Conservation (phyloP, 108 stramenopile genomes). For the Nitzschia sp. region DNA sequence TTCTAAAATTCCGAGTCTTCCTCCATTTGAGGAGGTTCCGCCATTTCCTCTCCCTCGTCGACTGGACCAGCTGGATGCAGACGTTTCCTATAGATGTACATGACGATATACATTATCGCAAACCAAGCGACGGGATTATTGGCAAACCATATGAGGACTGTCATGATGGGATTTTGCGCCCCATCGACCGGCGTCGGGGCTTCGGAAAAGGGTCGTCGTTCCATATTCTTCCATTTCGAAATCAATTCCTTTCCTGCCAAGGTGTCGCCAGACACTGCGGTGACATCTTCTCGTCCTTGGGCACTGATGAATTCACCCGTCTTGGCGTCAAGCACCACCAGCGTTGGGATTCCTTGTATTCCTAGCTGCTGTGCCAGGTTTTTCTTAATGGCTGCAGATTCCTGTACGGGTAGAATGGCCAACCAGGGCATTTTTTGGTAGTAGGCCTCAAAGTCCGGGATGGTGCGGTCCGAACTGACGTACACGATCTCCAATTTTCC, state of each 20-base stretch:
- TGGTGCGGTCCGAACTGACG: constrained; percentile 61
- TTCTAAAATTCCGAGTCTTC: constrained; percentile 8
- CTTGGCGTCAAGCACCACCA: constrained; percentile 70
- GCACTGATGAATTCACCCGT: constrained; percentile 65
- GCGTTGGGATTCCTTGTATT: constrained; percentile 67
- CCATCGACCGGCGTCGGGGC: constrained; percentile 30
- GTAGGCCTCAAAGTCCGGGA: constrained; percentile 58
- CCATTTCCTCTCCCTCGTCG: neutral
- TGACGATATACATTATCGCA: constrained; percentile 60
- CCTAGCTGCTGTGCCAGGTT: constrained; percentile 57
- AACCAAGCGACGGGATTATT: constrained; percentile 64
- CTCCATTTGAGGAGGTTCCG: neutral
- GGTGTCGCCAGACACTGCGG: constrained; percentile 26
- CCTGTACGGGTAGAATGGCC: constrained; percentile 40
- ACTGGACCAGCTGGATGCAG: neutral
- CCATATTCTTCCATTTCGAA: constrained; percentile 51
- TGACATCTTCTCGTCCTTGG: constrained; percentile 52
- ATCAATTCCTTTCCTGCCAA: constrained; percentile 38
- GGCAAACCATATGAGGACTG: constrained; percentile 51
- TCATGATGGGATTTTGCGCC: constrained; percentile 18
- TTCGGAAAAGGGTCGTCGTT: constrained; percentile 58
- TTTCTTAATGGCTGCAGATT: constrained; percentile 49
- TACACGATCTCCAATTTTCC: constrained; percentile 67
- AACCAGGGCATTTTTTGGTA: constrained; percentile 78
- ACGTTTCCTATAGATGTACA: constrained; percentile 17